Conservation (phyloP, 2,329 filamentous ascomycete genomes). For the Rutstroemia sydowiana region DNA sequence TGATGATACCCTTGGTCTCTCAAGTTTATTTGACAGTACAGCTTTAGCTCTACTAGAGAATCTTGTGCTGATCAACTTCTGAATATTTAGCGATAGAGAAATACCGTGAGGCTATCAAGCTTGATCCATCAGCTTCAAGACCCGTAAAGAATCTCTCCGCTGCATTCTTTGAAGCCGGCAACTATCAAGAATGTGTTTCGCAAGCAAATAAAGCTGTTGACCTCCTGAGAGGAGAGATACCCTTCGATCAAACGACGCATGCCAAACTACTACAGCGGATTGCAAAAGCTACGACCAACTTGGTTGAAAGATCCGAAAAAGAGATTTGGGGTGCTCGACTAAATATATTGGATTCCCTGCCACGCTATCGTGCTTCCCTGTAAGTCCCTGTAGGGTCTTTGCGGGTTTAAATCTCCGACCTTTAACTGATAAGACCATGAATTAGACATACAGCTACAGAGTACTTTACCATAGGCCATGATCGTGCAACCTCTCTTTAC, state of each 20-base stretch:
- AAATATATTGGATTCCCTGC: background rate
- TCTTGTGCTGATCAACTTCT: background rate
- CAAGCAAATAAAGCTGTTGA: constrained; percentile 1
- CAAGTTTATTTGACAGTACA: background rate
- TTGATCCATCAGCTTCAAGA: constrained; percentile 28
- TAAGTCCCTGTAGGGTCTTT: background rate
- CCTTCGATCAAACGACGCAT: background rate
- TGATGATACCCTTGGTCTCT: background rate
- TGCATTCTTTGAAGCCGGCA: constrained; percentile 5
- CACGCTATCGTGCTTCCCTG: background rate
- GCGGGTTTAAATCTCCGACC: background rate
- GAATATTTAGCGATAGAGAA: background rate
- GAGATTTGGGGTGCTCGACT: background rate
- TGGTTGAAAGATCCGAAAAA: background rate
- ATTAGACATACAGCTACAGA: background rate
- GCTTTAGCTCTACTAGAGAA: background rate
- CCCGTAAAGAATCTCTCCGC: constrained; percentile 10
- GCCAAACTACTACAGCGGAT: constrained; percentile 1
- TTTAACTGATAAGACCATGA: background rate
- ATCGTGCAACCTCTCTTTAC: background rate
- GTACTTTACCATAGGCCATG: constrained; percentile 8
- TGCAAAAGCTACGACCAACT: background rate
- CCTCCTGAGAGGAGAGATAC: background rate
- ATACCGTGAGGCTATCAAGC: background rate
- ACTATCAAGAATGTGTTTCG: constrained; percentile 3